Evolutionary conservation across 306 rosid genomes (phyloP).

Genomic region (Vicia faba): DNA sequence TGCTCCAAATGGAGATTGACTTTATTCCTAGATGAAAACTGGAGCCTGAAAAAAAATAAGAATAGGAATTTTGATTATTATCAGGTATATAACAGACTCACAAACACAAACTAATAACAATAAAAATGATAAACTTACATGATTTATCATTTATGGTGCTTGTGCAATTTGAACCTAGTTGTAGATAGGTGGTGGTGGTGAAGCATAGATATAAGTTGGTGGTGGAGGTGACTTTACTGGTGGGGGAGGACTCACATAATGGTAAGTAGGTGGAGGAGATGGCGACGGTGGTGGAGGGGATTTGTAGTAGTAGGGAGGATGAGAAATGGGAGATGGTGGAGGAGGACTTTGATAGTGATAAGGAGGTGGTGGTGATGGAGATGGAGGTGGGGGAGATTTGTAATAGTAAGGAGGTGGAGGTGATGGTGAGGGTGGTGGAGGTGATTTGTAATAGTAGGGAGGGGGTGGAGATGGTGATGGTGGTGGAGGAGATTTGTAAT

Average conservation of each 20-base stretch:
- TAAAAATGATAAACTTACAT: slow-evolving; percentile 52
- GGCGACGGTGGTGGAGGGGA: slow-evolving; percentile 70
- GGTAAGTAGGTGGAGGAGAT: slow-evolving; percentile 65
- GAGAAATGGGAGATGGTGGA: slow-evolving; percentile 51
- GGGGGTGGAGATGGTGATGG: slow-evolving; percentile 38
- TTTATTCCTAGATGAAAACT: slow-evolving; percentile 67
- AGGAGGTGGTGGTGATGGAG: slow-evolving; percentile 47
- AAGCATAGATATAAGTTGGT: slow-evolving; percentile 60
- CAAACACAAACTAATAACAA: not conserved
- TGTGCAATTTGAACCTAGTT: slow-evolving; percentile 40
- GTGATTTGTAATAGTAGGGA: slow-evolving; percentile 48
- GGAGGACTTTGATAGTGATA: slow-evolving; percentile 54
- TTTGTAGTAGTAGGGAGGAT: slow-evolving; percentile 49
- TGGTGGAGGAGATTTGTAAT: slow-evolving; percentile 48
- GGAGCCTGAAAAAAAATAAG: slow-evolving; percentile 53
- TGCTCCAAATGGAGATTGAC: slow-evolving; percentile 49
- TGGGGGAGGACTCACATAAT: slow-evolving; percentile 61
- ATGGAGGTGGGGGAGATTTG: slow-evolving; percentile 55
- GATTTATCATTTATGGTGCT: slow-evolving; percentile 40
- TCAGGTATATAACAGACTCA: not conserved
- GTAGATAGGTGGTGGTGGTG: slow-evolving; percentile 62
- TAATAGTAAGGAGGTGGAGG: slow-evolving; percentile 48
- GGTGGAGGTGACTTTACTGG: slow-evolving; percentile 49
- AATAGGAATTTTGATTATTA: not conserved
- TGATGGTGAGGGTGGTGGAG: slow-evolving; percentile 47